These are phyloP conservation scores for Solanum sejunctum DNA, from an alignment of 257 asterid species.

Conservation along the genomic window DNA sequence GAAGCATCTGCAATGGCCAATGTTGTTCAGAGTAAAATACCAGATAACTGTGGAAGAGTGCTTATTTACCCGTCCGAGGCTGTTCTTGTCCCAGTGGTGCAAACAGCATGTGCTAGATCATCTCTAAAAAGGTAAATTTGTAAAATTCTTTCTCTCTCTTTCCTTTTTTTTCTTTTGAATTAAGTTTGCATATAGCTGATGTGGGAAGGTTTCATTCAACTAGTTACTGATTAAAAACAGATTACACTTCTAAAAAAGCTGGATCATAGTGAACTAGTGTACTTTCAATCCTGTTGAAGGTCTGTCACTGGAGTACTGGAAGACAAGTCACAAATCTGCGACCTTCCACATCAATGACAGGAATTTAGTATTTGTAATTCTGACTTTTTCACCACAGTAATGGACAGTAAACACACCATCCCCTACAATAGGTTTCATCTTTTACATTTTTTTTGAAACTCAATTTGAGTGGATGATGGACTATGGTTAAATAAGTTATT, in stretches of 20 bases:
- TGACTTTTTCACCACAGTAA: background rate
- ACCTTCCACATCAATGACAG: background rate
- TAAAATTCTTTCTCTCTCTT: background rate
- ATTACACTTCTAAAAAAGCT: background rate
- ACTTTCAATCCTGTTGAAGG: background rate
- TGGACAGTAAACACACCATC: background rate
- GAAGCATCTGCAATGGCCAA: conserved; percentile 38
- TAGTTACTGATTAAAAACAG: background rate
- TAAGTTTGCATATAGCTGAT: background rate
- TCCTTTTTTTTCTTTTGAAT: background rate
- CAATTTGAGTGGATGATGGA: background rate
- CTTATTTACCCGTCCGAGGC: conserved; percentile 88
- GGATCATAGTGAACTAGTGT: background rate
- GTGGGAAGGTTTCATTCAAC: background rate
- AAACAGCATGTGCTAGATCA: conserved; percentile 74
- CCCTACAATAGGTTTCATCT: background rate
- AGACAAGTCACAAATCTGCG: background rate
- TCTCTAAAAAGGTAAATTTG: conserved; percentile 69
- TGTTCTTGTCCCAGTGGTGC: conserved; percentile 91
- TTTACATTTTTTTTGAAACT: background rate
- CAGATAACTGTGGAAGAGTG: conserved; percentile 38
- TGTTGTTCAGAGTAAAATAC: conserved; percentile 37
- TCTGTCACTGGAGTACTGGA: background rate
- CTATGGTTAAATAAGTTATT: background rate
- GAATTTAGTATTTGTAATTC: background rate